A percentile compares a stretch with the other conserved stretches of the same genome.
Evolutionary conservation across 352 stramenopile genomes (phyloP).

Genomic region (Phytopythium kandeliae): DNA sequence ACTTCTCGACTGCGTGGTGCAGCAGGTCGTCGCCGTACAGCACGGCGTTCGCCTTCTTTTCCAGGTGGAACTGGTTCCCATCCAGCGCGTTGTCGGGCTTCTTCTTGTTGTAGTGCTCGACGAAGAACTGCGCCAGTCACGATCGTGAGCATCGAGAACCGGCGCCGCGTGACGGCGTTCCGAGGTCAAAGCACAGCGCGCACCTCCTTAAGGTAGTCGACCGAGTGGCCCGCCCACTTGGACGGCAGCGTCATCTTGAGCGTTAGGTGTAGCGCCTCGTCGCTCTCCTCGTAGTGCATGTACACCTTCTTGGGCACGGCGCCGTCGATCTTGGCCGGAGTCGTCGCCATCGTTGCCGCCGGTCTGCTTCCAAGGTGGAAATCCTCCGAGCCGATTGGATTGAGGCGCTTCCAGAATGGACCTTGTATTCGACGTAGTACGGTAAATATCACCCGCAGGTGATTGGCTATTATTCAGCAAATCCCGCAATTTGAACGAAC

Average conservation of each 20-base stretch:
- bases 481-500: no score
- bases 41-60: constrained; percentile 46
- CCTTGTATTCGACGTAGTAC: not conserved
- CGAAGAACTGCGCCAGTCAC: constrained; percentile 63
- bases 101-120: constrained; percentile 89
- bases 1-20: constrained; percentile 76
- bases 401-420: not conserved
- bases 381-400: not conserved
- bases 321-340: constrained; percentile 61
- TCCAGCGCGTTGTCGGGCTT: constrained; percentile 67
- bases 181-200: not conserved
- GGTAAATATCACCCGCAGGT: not conserved
- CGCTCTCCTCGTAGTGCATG: constrained; percentile 81
- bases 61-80: constrained; percentile 48
- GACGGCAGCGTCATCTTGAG: constrained; percentile 87
- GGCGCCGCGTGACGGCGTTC: no score
- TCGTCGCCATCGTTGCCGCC: constrained; percentile 15
- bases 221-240: constrained; percentile 77
- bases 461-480: no score
- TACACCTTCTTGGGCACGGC: constrained; percentile 86
- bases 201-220: constrained; percentile 82
- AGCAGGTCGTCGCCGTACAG: constrained; percentile 74
- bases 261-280: constrained; percentile 57
- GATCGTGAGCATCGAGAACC: not conserved
- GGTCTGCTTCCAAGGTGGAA: no score